phyloP scores from a whole-genome alignment of 495 filamentous ascomycete genomes.

The Amphirosellinia nigrospora region DNA sequence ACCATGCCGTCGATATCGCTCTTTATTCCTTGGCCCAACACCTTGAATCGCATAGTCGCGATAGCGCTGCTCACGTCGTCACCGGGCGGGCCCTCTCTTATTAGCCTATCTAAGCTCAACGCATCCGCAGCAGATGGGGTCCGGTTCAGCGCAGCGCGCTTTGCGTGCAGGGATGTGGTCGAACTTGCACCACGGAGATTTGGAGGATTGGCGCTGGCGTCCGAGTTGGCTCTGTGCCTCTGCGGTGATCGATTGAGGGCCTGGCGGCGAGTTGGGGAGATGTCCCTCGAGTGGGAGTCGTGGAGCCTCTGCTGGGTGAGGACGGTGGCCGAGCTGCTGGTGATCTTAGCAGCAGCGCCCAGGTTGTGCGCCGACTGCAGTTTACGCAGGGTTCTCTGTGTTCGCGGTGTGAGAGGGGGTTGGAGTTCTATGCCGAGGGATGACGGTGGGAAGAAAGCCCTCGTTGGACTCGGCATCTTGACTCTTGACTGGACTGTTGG shows the following conservation, averaged over 20 bases:
- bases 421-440: slow-evolving; percentile 36
- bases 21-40: slow-evolving; percentile 79
- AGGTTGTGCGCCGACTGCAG: slow-evolving; percentile 64
- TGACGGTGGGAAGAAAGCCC: slow-evolving; percentile 37
- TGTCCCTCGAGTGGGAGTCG: slow-evolving; percentile 37
- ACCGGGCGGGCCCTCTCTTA: slow-evolving; percentile 75
- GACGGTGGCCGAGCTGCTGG: slow-evolving; percentile 49
- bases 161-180: slow-evolving; percentile 42
- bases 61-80: slow-evolving; percentile 71
- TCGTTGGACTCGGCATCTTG: slow-evolving; percentile 50
- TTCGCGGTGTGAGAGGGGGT: slow-evolving; percentile 50
- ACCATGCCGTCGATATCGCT: slow-evolving; percentile 93
- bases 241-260: slow-evolving; percentile 55
- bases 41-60: slow-evolving; percentile 74
- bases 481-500: slow-evolving; percentile 10
- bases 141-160: slow-evolving; percentile 60
- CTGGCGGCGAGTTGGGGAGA: slow-evolving; percentile 37
- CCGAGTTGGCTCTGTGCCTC: slow-evolving; percentile 74
- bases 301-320: slow-evolving; percentile 60
- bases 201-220: slow-evolving; percentile 55
- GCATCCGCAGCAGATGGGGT: slow-evolving; percentile 62
- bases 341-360: slow-evolving; percentile 43
- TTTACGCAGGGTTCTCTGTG: slow-evolving; percentile 58
- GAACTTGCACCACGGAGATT: slow-evolving; percentile 30
- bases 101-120: slow-evolving; percentile 67